A percentile compares a stretch with the other conserved stretches of the same genome.
These are phyloP conservation scores for Talaromyces adpressus DNA, from an alignment of 495 filamentous ascomycete genomes.

Conservation along the genomic window DNA sequence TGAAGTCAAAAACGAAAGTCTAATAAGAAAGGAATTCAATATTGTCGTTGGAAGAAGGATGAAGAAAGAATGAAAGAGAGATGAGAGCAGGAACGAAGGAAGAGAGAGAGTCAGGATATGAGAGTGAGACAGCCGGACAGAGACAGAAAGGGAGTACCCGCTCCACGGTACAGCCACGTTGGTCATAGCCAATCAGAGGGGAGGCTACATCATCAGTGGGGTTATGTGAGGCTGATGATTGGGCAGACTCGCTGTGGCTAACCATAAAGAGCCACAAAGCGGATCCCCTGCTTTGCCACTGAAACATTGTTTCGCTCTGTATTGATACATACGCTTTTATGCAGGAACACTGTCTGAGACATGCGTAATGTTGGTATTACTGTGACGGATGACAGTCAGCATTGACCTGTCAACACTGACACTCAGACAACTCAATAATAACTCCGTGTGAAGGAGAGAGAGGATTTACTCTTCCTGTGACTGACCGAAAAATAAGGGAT, in stretches of 20 bases:
- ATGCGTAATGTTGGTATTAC: background rate
- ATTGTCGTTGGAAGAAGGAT: background rate
- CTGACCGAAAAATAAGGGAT: too few relatives aligned
- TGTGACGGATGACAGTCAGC: background rate
- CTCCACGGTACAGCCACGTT: slow-evolving; percentile 2
- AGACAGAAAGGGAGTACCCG: background rate
- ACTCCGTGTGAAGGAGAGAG: background rate
- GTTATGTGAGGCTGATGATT: background rate
- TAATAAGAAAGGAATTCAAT: background rate
- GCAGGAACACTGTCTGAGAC: slow-evolving; percentile 1
- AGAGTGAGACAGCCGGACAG: background rate
- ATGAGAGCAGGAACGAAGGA: background rate
- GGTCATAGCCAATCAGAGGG: background rate
- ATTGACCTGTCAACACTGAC: background rate
- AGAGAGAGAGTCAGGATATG: background rate
- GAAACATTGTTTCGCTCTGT: background rate
- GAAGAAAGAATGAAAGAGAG: background rate
- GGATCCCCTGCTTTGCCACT: background rate
- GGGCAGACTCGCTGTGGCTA: background rate
- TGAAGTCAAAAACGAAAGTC: background rate
- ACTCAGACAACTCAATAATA: background rate
- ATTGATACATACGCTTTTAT: background rate
- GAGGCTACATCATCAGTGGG: background rate
- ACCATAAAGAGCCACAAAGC: background rate
- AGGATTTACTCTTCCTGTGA: too few relatives aligned